Percentiles rank a stretch among this genome's conserved stretches.
Evolutionary conservation across 2,329 filamentous ascomycete genomes (phyloP).

Genomic region (Botrytis porri): DNA sequence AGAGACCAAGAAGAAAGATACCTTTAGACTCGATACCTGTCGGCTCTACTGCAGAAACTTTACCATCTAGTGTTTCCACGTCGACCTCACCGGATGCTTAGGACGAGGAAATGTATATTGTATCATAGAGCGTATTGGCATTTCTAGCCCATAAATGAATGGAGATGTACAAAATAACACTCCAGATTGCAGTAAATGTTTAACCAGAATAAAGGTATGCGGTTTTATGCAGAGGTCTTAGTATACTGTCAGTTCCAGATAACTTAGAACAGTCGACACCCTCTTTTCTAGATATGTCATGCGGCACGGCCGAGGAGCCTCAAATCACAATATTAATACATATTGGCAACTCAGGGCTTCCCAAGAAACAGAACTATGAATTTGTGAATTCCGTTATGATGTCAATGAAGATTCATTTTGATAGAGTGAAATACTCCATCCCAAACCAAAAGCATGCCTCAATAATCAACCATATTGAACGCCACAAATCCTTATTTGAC

Average conservation of each 20-base stretch:
- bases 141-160: not conserved
- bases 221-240: not conserved
- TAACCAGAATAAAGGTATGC: not conserved
- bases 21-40: constrained; percentile 31
- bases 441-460: not conserved
- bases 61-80: constrained; percentile 28
- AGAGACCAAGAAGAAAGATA: constrained; percentile 64
- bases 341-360: not conserved
- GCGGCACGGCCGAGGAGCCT: not conserved
- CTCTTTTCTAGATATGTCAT: not conserved
- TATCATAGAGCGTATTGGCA: constrained; percentile 11
- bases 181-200: not conserved
- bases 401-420: not conserved
- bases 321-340: not conserved
- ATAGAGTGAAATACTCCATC: not conserved
- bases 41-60: constrained; percentile 24
- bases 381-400: not conserved
- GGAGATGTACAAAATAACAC: constrained; percentile 3
- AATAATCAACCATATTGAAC: not conserved
- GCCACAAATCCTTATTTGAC: not conserved
- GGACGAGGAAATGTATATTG: constrained; percentile 18
- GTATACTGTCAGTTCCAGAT: not conserved
- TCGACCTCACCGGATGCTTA: constrained; percentile 34
- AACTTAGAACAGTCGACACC: not conserved
- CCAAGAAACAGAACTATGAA: not conserved